phyloP scores from a whole-genome alignment of 176 grass and related monocot species.

The Ananas comosus region DNA sequence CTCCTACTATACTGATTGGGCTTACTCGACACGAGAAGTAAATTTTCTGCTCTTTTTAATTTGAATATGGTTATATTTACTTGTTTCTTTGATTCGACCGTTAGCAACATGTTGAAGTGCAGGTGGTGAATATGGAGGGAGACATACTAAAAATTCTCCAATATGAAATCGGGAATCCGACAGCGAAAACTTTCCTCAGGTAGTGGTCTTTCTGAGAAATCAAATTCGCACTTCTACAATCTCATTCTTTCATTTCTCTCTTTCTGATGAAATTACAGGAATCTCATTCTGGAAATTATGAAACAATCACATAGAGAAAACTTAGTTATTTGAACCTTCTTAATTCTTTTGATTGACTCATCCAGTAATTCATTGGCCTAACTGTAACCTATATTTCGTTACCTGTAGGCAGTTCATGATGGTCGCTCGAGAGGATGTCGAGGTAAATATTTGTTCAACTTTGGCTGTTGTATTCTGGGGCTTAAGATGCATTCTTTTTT shows the following conservation, averaged over 20 bases:
- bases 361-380: not conserved
- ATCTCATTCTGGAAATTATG: not conserved
- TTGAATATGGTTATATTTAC: no score
- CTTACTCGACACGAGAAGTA: no score
- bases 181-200: conserved; percentile 17
- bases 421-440: conserved; percentile 1
- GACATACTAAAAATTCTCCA: conserved; percentile 12
- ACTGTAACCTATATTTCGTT: not conserved
- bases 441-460: not conserved
- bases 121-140: conserved; percentile 16
- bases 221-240: not conserved
- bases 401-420: not conserved
- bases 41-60: no score
- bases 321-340: not conserved
- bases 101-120: no score
- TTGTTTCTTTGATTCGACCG: no score
- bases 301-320: no score
- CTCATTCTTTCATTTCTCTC: no score
- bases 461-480: not conserved
- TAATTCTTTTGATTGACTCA: not conserved
- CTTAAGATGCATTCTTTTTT: not conserved
- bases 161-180: conserved; percentile 19
- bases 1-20: no score
- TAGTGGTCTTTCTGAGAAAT: not conserved
- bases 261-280: not conserved